Base-by-base conservation (phyloP, 768 basidiomycete genomes). In the Lenzites betulinus region DNA sequence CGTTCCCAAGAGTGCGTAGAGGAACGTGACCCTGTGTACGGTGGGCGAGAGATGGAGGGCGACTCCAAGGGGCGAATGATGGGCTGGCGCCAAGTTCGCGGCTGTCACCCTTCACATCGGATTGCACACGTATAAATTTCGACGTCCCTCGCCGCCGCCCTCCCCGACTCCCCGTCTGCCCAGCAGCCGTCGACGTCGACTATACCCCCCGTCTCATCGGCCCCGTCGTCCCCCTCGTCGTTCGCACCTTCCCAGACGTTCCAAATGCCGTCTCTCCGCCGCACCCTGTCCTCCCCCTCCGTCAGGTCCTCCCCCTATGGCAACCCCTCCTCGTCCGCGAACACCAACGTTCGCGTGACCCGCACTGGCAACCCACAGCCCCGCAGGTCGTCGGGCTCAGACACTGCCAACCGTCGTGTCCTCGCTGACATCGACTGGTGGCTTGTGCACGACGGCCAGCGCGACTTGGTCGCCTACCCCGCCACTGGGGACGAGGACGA, bases 371-470 rank as follows among this genome's bases (percentile, higher is more conserved):
- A 64, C 50, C 72, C 69, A 35, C 70, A 69, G 54, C 73, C 75
- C 8, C 82, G 88, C 69, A 85, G 90, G 60, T 82, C 88, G 13
- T 85, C 86, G 22, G 87, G 83, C 62, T 89, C 89, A 66, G 86
- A 89, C 69, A 83, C 82, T 36, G 73, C 71, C 65, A 78, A 73
- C 64, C 81, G 91, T 70, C 81, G 89, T 66, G 89, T 93, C 66
- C 81, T 93, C 62, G 90, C 89, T 35, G 91, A 93, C 77, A 88
- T 93, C 69, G 90, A 92, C 72, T 93, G 91, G 90, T 92, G 90
- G 90, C 83, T 79, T 67, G 90, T 92, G 65, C 77, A 82, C 63
- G 89, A 86, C 61, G 86, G 88, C 64, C 90, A 93, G 76, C 81
- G 78, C 74, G 78, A 80, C 65, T 48, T 48, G 13, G 43, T 54